Conservation (phyloP, 1,139 yeast genomes). For the Saccharomyces hybrid region DNA sequence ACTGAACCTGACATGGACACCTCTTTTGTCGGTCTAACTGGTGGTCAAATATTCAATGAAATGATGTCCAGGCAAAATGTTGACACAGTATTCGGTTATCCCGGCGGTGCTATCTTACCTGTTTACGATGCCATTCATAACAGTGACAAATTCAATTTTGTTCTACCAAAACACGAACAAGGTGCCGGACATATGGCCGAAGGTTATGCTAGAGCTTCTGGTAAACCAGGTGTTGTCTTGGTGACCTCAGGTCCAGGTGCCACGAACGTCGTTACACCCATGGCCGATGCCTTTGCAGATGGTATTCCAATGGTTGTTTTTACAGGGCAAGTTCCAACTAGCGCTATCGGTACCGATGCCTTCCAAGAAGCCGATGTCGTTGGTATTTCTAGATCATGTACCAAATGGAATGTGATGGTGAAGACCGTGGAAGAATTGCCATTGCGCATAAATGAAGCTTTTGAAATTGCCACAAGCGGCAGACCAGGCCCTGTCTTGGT, state of each 20-base stretch:
- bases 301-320: slow-evolving; percentile 96
- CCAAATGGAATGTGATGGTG: slow-evolving; percentile 99
- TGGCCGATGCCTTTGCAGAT: slow-evolving; percentile 96
- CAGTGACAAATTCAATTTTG: slow-evolving; percentile 80
- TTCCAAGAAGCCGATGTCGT: slow-evolving; percentile 98
- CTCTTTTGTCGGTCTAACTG: slow-evolving; percentile 87
- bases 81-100: slow-evolving; percentile 90
- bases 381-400: slow-evolving; percentile 94
- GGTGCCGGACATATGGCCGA: slow-evolving; percentile 99
- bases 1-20: slow-evolving; percentile 49
- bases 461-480: slow-evolving; percentile 91
- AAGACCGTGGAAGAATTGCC: slow-evolving; percentile 91
- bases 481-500: slow-evolving; percentile 98
- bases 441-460: slow-evolving; percentile 92
- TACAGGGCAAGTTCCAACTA: slow-evolving; percentile 94
- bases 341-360: slow-evolving; percentile 95
- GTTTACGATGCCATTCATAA: slow-evolving; percentile 95
- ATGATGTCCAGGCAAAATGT: slow-evolving; percentile 97
- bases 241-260: slow-evolving; percentile 99
- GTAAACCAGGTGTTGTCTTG: slow-evolving; percentile 96
- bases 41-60: slow-evolving; percentile 97
- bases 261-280: slow-evolving; percentile 91
- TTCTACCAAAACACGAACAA: slow-evolving; percentile 94
- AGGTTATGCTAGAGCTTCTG: slow-evolving; percentile 92
- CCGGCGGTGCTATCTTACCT: slow-evolving; percentile 98